These are phyloP conservation scores for Jaltomata sinuosa DNA, from an alignment of 257 asterid genomes.

Conservation along the genomic window DNA sequence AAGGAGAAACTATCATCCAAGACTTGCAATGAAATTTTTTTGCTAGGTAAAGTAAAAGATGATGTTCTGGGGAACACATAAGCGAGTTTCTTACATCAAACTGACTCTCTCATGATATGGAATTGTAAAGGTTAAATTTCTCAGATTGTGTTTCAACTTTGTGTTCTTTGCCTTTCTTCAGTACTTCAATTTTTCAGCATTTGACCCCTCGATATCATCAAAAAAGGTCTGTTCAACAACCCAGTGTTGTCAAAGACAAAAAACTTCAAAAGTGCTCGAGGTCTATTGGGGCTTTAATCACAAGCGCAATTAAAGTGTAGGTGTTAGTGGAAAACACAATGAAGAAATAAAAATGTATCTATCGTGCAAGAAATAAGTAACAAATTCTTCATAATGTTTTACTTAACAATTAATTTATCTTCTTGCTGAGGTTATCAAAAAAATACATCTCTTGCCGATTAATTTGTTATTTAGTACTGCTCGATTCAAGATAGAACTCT, in stretches of 20 bases:
- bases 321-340: neutral
- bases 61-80: neutral
- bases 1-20: neutral
- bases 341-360: neutral
- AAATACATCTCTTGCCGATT: neutral
- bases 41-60: neutral
- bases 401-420: neutral
- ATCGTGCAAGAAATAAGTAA: neutral
- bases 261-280: neutral
- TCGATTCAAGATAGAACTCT: neutral
- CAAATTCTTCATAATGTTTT: neutral
- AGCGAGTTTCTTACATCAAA: neutral
- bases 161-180: neutral
- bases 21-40: neutral
- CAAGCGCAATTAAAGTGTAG: neutral
- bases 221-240: neutral
- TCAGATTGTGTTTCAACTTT: neutral
- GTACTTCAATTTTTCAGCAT: neutral
- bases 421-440: neutral
- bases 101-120: neutral
- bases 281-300: neutral
- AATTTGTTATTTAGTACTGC: neutral
- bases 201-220: neutral
- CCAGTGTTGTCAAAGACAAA: neutral
- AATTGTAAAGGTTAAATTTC: neutral